Percentiles rank a stretch among this genome's conserved stretches.
These are phyloP conservation scores for Ilex asprella DNA, from an alignment of 257 asterid species.

Conservation along the genomic window DNA sequence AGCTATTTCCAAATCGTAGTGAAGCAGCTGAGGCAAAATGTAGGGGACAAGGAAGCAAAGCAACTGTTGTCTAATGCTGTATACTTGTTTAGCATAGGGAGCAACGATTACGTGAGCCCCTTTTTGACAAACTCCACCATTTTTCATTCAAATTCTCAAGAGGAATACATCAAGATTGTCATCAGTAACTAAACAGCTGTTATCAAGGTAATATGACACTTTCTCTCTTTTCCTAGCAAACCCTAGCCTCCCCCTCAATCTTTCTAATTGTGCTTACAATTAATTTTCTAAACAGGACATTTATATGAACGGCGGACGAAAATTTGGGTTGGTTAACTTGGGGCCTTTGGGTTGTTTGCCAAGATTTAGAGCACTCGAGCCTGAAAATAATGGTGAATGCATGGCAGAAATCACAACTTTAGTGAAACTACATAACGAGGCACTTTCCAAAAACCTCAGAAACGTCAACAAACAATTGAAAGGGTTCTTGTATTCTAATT, in stretches of 20 bases:
- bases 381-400: slow-evolving; percentile 27
- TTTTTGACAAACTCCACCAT: slow-evolving; percentile 39
- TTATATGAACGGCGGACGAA: slow-evolving; percentile 46
- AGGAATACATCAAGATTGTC: slow-evolving; percentile 35
- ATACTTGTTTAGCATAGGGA: slow-evolving; percentile 47
- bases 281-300: slow-evolving; percentile 27
- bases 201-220: slow-evolving; percentile 28
- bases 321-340: slow-evolving; percentile 52
- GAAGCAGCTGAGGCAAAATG: slow-evolving; percentile 17
- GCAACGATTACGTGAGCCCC: slow-evolving; percentile 47
- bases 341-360: slow-evolving; percentile 64
- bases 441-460: slow-evolving; percentile 20
- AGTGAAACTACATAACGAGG: slow-evolving; percentile 41
- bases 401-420: slow-evolving; percentile 36
- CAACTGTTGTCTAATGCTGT: slow-evolving; percentile 31
- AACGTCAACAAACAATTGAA: slow-evolving; percentile 22
- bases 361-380: slow-evolving; percentile 32
- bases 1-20: slow-evolving; percentile 27
- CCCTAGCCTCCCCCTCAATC: neutral
- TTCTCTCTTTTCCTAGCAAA: neutral
- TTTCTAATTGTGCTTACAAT: neutral
- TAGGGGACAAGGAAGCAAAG: slow-evolving; percentile 19
- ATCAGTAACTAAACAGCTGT: slow-evolving; percentile 32
- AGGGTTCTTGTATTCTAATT: slow-evolving; percentile 47
- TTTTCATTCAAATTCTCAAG: slow-evolving; percentile 16